Evolutionary conservation across 208 protist genomes (phyloP).

Genomic region (Leishmania major): DNA sequence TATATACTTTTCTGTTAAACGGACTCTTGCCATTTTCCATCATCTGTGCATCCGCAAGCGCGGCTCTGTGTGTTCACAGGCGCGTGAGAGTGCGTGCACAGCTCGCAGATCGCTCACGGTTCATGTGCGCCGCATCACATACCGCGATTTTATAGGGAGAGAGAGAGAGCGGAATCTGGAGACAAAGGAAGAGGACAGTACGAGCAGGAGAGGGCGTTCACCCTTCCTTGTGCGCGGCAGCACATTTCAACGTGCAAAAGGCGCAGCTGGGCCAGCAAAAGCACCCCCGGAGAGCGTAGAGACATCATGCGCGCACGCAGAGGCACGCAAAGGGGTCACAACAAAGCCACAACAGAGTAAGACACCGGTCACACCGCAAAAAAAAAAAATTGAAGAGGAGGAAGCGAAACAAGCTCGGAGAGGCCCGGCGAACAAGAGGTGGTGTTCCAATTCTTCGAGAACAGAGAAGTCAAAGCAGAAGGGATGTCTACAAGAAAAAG

Average conservation of each 20-base stretch:
- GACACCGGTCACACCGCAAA: not conserved
- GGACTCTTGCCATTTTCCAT: not conserved
- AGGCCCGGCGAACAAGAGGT: not conserved
- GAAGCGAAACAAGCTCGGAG: no score
- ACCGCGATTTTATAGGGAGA: not conserved
- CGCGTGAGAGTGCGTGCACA: not conserved
- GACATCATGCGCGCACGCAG: not conserved
- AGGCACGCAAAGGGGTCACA: not conserved
- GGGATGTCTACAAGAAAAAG: constrained; percentile 63
- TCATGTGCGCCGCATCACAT: not conserved
- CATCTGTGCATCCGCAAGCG: not conserved
- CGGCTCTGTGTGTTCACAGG: not conserved
- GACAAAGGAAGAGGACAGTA: not conserved
- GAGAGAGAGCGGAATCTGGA: not conserved
- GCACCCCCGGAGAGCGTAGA: not conserved
- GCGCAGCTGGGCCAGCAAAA: not conserved
- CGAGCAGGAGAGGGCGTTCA: not conserved
- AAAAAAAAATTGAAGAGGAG: not conserved
- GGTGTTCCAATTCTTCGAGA: not conserved
- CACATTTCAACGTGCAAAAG: not conserved
- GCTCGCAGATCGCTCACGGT: not conserved
- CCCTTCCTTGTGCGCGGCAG: not conserved
- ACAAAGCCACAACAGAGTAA: not conserved
- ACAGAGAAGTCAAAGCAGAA: not conserved
- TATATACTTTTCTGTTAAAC: not conserved